phyloP scores from a whole-genome alignment of 2,329 filamentous ascomycete genomes.

The Colletotrichum sp. region DNA sequence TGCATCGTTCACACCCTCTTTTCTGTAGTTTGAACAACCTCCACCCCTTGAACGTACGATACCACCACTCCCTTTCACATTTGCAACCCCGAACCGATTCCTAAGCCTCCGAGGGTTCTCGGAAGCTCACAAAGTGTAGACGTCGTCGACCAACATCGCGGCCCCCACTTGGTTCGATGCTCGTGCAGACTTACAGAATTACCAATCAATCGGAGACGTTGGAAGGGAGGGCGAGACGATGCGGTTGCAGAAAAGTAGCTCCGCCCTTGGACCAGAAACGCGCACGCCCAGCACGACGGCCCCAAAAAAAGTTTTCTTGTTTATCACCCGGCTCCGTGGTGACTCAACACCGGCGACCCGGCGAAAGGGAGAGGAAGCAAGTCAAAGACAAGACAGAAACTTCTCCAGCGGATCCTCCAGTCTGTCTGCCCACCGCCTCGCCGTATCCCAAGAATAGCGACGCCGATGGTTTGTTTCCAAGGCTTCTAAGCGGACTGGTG shows the following conservation, averaged over 20 bases:
- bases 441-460: background rate
- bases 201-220: background rate
- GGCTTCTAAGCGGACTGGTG: background rate
- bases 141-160: background rate
- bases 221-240: background rate
- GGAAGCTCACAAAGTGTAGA: background rate
- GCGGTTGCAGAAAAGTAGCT: background rate
- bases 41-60: background rate
- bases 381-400: background rate
- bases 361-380: background rate
- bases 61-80: background rate
- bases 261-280: background rate
- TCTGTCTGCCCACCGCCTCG: background rate
- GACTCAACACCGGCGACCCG: background rate
- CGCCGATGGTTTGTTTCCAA: background rate
- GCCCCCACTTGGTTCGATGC: background rate
- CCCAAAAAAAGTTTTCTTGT: background rate
- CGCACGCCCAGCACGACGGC: background rate
- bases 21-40: background rate
- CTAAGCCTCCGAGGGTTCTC: background rate
- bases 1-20: slow-evolving; percentile 7
- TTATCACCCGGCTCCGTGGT: background rate
- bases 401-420: background rate
- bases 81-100: background rate
- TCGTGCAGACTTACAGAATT: background rate